These are phyloP conservation scores for Dictyophora rubrovolvata DNA, from an alignment of 768 basidiomycete genomes.

Conservation along the genomic window DNA sequence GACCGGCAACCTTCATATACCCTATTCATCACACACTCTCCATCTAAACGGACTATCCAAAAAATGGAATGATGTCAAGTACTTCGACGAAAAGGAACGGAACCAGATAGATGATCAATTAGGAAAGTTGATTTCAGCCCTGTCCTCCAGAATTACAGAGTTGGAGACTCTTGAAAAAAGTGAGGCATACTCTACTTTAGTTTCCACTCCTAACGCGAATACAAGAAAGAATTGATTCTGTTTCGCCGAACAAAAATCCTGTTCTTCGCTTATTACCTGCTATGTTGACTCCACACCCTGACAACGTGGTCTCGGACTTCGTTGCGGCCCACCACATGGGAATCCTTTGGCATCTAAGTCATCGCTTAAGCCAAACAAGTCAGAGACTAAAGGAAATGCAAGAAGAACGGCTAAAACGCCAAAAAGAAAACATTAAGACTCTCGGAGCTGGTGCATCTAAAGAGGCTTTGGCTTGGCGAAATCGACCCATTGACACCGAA, in stretches of 20 bases:
- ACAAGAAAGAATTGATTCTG: conserved; percentile 57
- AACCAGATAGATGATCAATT: conserved; percentile 95
- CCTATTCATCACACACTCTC: conserved; percentile 41
- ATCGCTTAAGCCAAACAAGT: conserved; percentile 69
- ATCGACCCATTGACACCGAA: background rate
- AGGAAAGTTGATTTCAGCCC: conserved; percentile 72
- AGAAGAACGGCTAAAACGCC: conserved; percentile 84
- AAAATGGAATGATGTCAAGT: conserved; percentile 53
- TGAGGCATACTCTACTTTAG: conserved; percentile 32
- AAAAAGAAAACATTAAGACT: conserved; percentile 72
- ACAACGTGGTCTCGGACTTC: conserved; percentile 52
- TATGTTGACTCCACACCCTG: conserved; percentile 48
- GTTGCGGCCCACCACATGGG: conserved; percentile 86
- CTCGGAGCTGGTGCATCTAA: conserved; percentile 72
- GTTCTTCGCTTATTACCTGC: conserved; percentile 62
- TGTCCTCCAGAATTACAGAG: conserved; percentile 77
- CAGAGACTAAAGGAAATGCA: conserved; percentile 81
- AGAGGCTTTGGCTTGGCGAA: conserved; percentile 39
- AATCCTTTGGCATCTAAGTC: conserved; percentile 84
- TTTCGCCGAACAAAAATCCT: conserved; percentile 53
- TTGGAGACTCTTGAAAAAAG: conserved; percentile 87
- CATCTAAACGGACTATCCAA: conserved; percentile 40
- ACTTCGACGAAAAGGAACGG: conserved; percentile 81
- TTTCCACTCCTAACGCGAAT: conserved; percentile 9
- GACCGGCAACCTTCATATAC: conserved; percentile 38